Evolutionary conservation across 2,329 filamentous ascomycete species (phyloP).

Genomic region (Neobulgaria alba): DNA sequence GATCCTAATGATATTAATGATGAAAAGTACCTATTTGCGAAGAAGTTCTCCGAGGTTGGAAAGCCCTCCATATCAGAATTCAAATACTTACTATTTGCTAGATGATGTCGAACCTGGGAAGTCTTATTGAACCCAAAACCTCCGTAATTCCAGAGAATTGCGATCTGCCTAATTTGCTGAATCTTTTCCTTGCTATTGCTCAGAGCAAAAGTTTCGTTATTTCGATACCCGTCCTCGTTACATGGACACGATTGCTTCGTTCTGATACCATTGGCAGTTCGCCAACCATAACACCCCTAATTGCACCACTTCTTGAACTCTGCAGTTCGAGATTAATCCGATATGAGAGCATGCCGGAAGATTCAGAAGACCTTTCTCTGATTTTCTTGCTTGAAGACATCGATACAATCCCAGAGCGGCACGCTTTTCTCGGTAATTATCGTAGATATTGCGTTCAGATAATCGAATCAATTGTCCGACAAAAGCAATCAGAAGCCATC

Average conservation of each 20-base stretch:
- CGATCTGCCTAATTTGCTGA: conserved; percentile 67
- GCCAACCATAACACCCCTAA: conserved; percentile 49
- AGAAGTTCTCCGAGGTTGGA: conserved; percentile 83
- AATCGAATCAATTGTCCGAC: conserved; percentile 77
- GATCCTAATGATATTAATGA: conserved; percentile 80
- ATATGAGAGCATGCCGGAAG: conserved; percentile 79
- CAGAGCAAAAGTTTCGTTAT: conserved; percentile 83
- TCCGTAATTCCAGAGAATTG: conserved; percentile 53
- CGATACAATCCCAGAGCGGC: conserved; percentile 85
- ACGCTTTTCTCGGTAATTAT: conserved; percentile 94
- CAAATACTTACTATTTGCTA: conserved; percentile 28
- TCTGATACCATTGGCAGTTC: conserved; percentile 61
- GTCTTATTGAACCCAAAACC: conserved; percentile 74
- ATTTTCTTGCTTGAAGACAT: conserved; percentile 87
- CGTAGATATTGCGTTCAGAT: conserved; percentile 80
- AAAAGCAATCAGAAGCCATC: conserved; percentile 77
- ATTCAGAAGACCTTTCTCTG: conserved; percentile 70
- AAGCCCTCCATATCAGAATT: background rate
- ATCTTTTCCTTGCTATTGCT: conserved; percentile 69
- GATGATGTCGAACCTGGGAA: conserved; percentile 78
- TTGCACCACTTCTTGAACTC: conserved; percentile 70
- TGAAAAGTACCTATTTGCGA: conserved; percentile 82
- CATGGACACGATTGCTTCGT: conserved; percentile 76
- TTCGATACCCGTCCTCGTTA: conserved; percentile 84
- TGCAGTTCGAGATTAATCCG: conserved; percentile 77